These are phyloP conservation scores for Phytophthora hybrid DNA, from an alignment of 352 stramenopile genomes.

Conservation along the genomic window DNA sequence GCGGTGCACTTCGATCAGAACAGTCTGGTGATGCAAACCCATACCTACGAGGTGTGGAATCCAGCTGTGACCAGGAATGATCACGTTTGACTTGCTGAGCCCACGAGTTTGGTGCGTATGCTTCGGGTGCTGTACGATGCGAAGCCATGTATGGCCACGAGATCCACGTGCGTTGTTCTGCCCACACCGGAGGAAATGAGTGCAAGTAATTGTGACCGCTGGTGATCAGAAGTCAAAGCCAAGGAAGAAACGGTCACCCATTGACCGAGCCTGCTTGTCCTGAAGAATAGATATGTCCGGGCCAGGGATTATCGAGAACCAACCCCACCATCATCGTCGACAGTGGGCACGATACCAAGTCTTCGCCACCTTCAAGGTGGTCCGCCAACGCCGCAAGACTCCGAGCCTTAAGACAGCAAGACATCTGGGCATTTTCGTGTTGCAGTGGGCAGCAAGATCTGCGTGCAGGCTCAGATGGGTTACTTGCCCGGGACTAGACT, in stretches of 20 bases:
- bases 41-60: neutral
- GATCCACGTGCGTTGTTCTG: slow-evolving; percentile 9
- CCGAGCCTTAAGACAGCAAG: no score
- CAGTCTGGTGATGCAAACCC: neutral
- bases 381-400: neutral
- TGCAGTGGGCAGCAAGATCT: slow-evolving; percentile 3
- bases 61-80: slow-evolving; percentile 9
- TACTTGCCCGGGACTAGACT: neutral
- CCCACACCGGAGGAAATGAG: slow-evolving; percentile 18
- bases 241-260: neutral
- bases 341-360: no score
- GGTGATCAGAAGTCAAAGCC: neutral
- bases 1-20: slow-evolving; percentile 1
- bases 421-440: slow-evolving; percentile 14
- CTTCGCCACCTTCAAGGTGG: no score
- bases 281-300: no score
- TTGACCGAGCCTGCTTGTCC: neutral
- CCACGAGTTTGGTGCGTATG: neutral
- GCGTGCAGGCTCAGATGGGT: slow-evolving; percentile 20
- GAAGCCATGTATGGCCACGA: slow-evolving; percentile 6
- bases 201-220: slow-evolving; percentile 16
- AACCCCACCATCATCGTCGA: no score
- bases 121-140: neutral
- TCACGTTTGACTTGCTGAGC: neutral
- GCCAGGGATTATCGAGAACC: no score